These are phyloP conservation scores for Agrocybe chaxingu DNA, from an alignment of 768 basidiomycete species.

Conservation along the genomic window DNA sequence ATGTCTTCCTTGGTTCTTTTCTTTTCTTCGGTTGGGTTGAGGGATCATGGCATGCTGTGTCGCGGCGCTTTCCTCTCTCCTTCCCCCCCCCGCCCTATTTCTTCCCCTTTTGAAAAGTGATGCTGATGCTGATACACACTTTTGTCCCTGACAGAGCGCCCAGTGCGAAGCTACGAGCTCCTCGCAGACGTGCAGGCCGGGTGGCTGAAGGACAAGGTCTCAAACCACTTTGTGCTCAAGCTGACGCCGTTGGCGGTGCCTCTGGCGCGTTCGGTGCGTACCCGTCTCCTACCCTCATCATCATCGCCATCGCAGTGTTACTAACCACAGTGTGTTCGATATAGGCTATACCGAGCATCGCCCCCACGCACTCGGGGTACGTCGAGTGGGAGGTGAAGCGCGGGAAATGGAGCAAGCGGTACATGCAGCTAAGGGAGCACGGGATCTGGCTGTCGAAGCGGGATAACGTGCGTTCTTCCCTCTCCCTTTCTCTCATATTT, in stretches of 20 bases:
- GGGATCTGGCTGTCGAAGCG: slow-evolving; percentile 86
- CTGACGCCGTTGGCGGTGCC: slow-evolving; percentile 61
- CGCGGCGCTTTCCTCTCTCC: too few species aligned
- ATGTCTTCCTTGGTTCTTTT: too few species aligned
- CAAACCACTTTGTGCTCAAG: slow-evolving; percentile 81
- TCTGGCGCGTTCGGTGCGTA: slow-evolving; percentile 58
- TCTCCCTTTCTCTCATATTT: slow-evolving; percentile 1
- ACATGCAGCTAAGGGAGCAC: slow-evolving; percentile 84
- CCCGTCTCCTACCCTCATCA: background rate
- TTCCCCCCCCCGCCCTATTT: too few species aligned
- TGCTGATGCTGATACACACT: slow-evolving; percentile 9
- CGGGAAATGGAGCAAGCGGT: slow-evolving; percentile 95
- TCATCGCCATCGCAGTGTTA: too few species aligned
- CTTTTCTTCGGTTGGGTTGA: too few species aligned
- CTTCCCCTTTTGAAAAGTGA: background rate
- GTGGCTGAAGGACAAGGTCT: slow-evolving; percentile 82
- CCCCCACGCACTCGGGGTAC: slow-evolving; percentile 52
- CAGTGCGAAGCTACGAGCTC: slow-evolving; percentile 85
- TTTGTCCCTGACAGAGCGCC: slow-evolving; percentile 62
- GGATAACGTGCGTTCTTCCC: slow-evolving; percentile 60
- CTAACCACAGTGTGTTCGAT: background rate
- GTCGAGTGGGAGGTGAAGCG: slow-evolving; percentile 89
- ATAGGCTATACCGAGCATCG: slow-evolving; percentile 42
- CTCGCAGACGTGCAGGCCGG: slow-evolving; percentile 74
- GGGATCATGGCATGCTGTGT: too few species aligned